Base-by-base conservation (phyloP, 192 early-diverging fungal species). In the Geranomyces michiganensis region DNA sequence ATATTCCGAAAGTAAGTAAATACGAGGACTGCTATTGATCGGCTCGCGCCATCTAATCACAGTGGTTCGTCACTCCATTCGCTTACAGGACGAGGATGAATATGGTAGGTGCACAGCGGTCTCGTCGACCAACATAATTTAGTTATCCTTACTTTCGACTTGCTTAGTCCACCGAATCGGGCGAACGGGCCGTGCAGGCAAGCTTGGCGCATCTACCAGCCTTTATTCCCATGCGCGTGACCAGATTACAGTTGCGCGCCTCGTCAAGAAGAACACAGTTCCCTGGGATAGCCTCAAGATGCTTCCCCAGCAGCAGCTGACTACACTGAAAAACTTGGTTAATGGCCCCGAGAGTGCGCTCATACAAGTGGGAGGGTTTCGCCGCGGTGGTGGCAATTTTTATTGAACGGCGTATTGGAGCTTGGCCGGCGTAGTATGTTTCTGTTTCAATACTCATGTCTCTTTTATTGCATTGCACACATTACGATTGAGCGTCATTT, bases 141-240 rank as follows among this genome's bases (percentile, higher is more conserved):
- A 47, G n/a, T n/a, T 12, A 47, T 12, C n/a, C 46, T 47, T 12
- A 47, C 46, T 67, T 93, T n/a, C n/a, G n/a, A n/a, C 96, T 76
- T 92, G 94, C 74, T 83, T 73, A 58, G 77, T 81, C 48, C 77
- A 79, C 60, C 76, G 96, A 60, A 96, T 96, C 72, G 96, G 96
- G 36, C 89, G 96, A 68, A 99, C 96, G 5, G 96, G 91, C 14
- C 89, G 96, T 70, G 95, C 92, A 65, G 96, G 97, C 61, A 89
- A 90, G 76, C 92, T 82, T 73, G 95, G 97, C 55, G 85, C 82
- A 45, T 88, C 95, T 29, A 92, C 96, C 65, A 96, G 94, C 46
- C 62, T 64, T 45, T 90, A 95, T 74, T 97, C 94, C 68, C 96
- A 91, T n/a, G 72, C 91, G 58, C 92, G 96, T 78, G 95, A 96